Conservation (phyloP, 345 rosid species). For the Ricinus communis region DNA sequence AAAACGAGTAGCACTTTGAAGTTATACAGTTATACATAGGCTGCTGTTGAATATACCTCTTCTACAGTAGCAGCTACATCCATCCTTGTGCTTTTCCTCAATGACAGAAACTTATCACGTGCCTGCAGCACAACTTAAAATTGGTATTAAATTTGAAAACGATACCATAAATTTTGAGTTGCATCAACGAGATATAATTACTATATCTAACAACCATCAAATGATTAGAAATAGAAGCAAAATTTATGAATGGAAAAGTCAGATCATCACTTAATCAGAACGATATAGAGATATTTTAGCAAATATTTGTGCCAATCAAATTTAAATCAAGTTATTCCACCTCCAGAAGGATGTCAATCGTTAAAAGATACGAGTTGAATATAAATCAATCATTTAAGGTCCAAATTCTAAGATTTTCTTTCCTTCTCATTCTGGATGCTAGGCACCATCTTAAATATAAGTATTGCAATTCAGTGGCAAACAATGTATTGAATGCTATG, state of each 20-base stretch:
- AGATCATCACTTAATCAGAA: background rate
- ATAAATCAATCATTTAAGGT: background rate
- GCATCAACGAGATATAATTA: constrained; percentile 2
- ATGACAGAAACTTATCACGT: constrained; percentile 73
- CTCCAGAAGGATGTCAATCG: background rate
- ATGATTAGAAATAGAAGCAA: background rate
- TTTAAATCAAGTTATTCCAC: background rate
- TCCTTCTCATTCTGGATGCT: background rate
- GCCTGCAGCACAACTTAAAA: constrained; percentile 45
- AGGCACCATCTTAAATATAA: background rate
- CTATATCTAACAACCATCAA: background rate
- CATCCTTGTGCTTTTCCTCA: constrained; percentile 69
- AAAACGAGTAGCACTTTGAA: constrained; percentile 11
- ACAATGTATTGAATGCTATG: background rate
- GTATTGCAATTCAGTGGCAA: background rate
- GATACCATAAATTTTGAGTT: constrained; percentile 7
- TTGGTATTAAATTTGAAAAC: constrained; percentile 13
- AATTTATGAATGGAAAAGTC: background rate
- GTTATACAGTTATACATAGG: constrained; percentile 15
- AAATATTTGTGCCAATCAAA: background rate
- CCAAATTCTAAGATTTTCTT: background rate
- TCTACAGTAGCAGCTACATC: constrained; percentile 63
- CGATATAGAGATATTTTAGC: background rate
- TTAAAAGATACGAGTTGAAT: background rate
- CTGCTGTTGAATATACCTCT: constrained; percentile 51